These are phyloP conservation scores for Podaxis sp. DNA, from an alignment of 768 basidiomycete genomes.

Conservation along the genomic window DNA sequence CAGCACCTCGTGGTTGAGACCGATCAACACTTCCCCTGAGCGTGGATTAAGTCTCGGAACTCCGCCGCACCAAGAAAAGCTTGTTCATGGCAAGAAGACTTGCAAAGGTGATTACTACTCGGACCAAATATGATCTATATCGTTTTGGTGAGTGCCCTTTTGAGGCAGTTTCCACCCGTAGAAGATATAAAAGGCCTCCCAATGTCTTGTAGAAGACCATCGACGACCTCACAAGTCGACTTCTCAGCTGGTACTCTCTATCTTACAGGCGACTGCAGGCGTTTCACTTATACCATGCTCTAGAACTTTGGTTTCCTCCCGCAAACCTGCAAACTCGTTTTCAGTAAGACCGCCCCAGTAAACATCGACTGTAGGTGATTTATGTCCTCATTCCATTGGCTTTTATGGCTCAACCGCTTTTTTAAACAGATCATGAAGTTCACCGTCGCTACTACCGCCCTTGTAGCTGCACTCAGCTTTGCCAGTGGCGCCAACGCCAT, in stretches of 20 bases:
- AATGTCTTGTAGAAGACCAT: background rate
- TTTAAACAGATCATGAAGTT: slow-evolving; percentile 11
- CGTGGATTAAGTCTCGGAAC: background rate
- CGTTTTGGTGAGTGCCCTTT: background rate
- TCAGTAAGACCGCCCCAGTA: background rate
- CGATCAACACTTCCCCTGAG: background rate
- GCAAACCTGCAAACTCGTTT: background rate
- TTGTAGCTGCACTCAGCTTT: slow-evolving; percentile 9
- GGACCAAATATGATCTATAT: background rate
- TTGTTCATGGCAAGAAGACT: background rate
- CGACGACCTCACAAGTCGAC: background rate
- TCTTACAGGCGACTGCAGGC: background rate
- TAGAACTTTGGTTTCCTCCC: background rate
- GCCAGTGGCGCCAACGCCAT: slow-evolving; percentile 11
- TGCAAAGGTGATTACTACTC: background rate
- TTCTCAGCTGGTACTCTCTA: background rate
- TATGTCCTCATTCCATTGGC: background rate
- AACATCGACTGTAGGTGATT: background rate
- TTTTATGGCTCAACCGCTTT: background rate
- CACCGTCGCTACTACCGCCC: slow-evolving; percentile 2
- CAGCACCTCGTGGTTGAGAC: background rate
- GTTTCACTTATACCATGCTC: background rate
- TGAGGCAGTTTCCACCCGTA: background rate
- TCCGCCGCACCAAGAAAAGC: background rate
- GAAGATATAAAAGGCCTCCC: background rate